Conservation (phyloP, 148 eudicot species). For the Persicaria tinctoria region DNA sequence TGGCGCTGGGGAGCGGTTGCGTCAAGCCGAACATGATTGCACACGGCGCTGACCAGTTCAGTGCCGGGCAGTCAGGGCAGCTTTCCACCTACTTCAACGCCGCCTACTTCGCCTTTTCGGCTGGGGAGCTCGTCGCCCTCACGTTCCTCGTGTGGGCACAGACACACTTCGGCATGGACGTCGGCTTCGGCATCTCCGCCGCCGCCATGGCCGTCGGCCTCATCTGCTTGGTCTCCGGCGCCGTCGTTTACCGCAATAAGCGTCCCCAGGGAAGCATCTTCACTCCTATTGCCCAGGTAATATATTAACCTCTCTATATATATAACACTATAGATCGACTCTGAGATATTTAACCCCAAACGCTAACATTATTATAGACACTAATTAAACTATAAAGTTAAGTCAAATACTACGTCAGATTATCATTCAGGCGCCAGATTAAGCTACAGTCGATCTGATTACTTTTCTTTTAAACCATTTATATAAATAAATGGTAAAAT, state of each 20-base stretch:
- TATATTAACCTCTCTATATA: too few species aligned
- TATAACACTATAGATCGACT: too few species aligned
- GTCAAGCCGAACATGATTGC: slow-evolving; percentile 98
- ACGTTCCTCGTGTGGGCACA: slow-evolving; percentile 90
- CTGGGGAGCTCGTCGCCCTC: slow-evolving; percentile 82
- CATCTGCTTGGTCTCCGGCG: slow-evolving; percentile 67
- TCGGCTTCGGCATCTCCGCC: slow-evolving; percentile 93
- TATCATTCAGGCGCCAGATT: too few species aligned
- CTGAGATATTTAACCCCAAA: too few species aligned
- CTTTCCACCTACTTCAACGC: slow-evolving; percentile 90
- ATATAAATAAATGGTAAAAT: too few species aligned
- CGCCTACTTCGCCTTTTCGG: slow-evolving; percentile 87
- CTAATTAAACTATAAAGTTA: too few species aligned
- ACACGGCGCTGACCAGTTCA: slow-evolving; percentile 93
- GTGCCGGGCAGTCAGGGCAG: slow-evolving; percentile 47
- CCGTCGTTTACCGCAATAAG: slow-evolving; percentile 65
- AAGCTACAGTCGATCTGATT: too few species aligned
- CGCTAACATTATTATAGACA: too few species aligned
- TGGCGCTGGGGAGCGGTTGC: slow-evolving; percentile 95
- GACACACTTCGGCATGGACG: slow-evolving; percentile 94
- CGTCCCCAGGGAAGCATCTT: slow-evolving; percentile 81
- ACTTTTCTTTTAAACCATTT: too few species aligned
- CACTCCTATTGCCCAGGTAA: slow-evolving; percentile 86
- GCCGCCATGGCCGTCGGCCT: slow-evolving; percentile 86
- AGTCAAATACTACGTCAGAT: too few species aligned